Evolutionary conservation across 495 filamentous ascomycete species (phyloP).

Genomic region (Penicillium goetzii): DNA sequence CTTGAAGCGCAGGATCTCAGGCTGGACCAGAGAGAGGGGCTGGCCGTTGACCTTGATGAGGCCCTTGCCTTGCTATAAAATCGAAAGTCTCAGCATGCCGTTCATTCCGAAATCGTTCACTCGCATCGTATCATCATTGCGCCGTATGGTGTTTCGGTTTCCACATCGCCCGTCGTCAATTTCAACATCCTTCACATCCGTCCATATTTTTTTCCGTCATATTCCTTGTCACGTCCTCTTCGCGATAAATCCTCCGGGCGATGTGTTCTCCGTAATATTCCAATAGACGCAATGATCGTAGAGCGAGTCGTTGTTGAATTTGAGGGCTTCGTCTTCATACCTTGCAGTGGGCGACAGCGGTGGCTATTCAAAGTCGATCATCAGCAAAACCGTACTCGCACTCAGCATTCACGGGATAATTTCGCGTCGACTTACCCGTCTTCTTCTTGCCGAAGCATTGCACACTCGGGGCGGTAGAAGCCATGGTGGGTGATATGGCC

Average conservation of each 20-base stretch:
- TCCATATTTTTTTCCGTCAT: not conserved
- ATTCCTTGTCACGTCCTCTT: constrained; percentile 1
- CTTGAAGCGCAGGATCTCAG: constrained; percentile 98
- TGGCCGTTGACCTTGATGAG: constrained; percentile 98
- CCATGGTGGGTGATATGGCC: constrained; percentile 64
- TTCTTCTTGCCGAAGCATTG: constrained; percentile 97
- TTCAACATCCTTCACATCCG: constrained; percentile 10
- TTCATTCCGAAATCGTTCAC: constrained; percentile 20
- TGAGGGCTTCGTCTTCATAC: constrained; percentile 53
- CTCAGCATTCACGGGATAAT: not conserved
- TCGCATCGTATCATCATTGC: constrained; percentile 25
- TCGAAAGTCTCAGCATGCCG: constrained; percentile 41
- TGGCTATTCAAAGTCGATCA: constrained; percentile 58
- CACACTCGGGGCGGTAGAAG: constrained; percentile 73
- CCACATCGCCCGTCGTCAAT: constrained; percentile 17
- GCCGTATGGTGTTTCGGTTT: constrained; percentile 17
- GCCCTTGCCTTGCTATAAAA: constrained; percentile 78
- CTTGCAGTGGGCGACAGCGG: constrained; percentile 93
- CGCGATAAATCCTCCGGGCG: not conserved
- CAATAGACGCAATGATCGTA: constrained; percentile 29
- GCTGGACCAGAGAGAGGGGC: constrained; percentile 89
- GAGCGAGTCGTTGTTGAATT: constrained; percentile 11
- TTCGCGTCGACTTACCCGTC: constrained; percentile 60
- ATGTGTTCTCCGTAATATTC: constrained; percentile 4
- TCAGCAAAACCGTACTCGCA: constrained; percentile 30